Evolutionary conservation across 2,329 filamentous ascomycete species (phyloP).

Genomic region (Aspergillus ibericus): DNA sequence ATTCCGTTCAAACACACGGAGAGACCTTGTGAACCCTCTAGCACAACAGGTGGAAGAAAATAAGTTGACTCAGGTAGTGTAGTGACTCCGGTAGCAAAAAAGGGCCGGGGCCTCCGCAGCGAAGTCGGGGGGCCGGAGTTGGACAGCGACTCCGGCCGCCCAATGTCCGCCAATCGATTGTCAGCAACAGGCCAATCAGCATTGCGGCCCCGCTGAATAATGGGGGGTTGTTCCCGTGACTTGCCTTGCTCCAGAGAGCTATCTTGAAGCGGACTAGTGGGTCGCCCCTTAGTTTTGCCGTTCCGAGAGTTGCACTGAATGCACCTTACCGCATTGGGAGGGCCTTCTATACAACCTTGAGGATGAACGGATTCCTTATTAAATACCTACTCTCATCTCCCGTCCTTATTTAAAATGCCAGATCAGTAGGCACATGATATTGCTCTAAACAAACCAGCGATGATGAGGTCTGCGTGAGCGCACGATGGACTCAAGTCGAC

Average conservation of each 20-base stretch:
- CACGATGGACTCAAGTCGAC: background rate
- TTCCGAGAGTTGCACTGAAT: background rate
- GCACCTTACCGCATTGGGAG: background rate
- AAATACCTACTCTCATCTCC: background rate
- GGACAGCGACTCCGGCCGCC: constrained; percentile 1
- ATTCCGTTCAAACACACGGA: background rate
- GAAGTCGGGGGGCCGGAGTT: constrained; percentile 10
- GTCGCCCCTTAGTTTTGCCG: background rate
- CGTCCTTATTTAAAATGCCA: no score
- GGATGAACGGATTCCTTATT: background rate
- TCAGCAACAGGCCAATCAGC: constrained; percentile 2
- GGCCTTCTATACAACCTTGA: background rate
- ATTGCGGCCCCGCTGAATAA: background rate
- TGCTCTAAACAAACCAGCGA: background rate
- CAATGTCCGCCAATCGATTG: constrained; percentile 5
- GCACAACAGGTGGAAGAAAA: background rate
- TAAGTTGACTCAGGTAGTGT: background rate
- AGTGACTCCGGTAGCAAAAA: constrained; percentile 6
- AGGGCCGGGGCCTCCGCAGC: constrained; percentile 6
- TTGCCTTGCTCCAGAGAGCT: background rate
- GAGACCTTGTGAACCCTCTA: background rate
- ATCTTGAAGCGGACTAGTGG: background rate
- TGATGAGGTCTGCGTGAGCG: background rate
- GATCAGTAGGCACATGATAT: background rate
- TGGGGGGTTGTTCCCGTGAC: background rate